Percentiles rank a stretch among this genome's conserved stretches.
Evolutionary conservation across 1,284 basidiomycete genomes (phyloP).

Genomic region (Kalmanozyma brasiliensis): DNA sequence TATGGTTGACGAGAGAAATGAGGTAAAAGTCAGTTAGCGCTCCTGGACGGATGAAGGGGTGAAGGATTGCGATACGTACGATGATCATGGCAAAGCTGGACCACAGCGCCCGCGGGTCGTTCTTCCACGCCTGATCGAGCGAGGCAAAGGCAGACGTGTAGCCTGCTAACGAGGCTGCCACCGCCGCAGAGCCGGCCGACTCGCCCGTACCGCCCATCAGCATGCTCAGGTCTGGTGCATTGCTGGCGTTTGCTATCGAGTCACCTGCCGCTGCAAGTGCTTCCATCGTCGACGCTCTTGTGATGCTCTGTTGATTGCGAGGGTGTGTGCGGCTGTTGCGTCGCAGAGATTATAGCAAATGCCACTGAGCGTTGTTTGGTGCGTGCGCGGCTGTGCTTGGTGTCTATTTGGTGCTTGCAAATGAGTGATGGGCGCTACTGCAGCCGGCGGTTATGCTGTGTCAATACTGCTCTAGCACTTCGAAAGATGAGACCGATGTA

Average conservation of each 20-base stretch:
- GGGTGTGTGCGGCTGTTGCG: no score
- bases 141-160: background rate
- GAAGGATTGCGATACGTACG: constrained; percentile 14
- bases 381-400: no score
- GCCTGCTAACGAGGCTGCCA: background rate
- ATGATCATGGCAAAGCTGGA: constrained; percentile 51
- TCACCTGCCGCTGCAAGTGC: constrained; percentile 2
- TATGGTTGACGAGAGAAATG: no score
- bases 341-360: no score
- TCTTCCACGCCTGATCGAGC: constrained; percentile 25
- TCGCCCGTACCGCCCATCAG: constrained; percentile 35
- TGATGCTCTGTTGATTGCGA: background rate
- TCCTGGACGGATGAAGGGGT: background rate
- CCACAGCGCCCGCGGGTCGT: constrained; percentile 49
- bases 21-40: background rate
- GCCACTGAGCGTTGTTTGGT: no score
- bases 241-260: background rate
- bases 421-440: no score
- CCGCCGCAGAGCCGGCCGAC: background rate
- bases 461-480: no score
- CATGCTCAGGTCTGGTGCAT: constrained; percentile 11
- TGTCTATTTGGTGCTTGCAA: no score
- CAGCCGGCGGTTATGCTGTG: no score
- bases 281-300: constrained; percentile 12
- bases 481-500: no score